Evolutionary conservation across 2,329 filamentous ascomycete genomes (phyloP), one percentile per base, ranked within the genome.

Genomic region (Stromatinia cepivora): DNA sequence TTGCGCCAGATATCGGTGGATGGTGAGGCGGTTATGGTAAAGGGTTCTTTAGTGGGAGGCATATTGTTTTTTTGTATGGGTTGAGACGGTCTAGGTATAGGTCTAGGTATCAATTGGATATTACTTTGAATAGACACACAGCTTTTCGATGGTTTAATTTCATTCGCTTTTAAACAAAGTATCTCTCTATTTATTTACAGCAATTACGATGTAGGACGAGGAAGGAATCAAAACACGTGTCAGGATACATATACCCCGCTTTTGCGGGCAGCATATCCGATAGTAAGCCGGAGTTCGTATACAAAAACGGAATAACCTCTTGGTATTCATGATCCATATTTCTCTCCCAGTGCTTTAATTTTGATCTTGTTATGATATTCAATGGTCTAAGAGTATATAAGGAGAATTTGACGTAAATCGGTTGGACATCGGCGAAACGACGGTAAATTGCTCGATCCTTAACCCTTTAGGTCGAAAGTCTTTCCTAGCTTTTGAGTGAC

Each of bases 1-100:
- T 65, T 69, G 50, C 67, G 67, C 67, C 67, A 66, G 36, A 66
- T 45, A 20, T 66, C 63, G 15, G 63, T 66, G 11, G 36, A 42
- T 54, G 63, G 39, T 25, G 48, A 17, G 9, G 63, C 63, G 15
- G 25, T 46, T 58, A 66, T 45, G 22, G 50, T 58, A 36, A 66
- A 66, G 50, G 63, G 36, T 52, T 52, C 46, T 63, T 63, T 63
- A n/a, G 61, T 63, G 22, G 46, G 46, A 52, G 61, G 25, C 61
- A 63, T 63, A 3, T 52, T 52, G 31, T 28, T 36, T 52, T 50
- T 39, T 10, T 52, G 31, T 28, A 2, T 34, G 3, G 8, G 22
- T 28, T 28, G 54, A 1, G 3, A 28, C 2, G 15, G 17, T n/a
- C n/a, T n/a, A 15, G 36, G 3, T 10, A 8, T 59, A 3, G 9